Evolutionary conservation across 305 asterid species (phyloP), one percentile per base, ranked within the genome.

Genomic region (Ajuga reptans): DNA sequence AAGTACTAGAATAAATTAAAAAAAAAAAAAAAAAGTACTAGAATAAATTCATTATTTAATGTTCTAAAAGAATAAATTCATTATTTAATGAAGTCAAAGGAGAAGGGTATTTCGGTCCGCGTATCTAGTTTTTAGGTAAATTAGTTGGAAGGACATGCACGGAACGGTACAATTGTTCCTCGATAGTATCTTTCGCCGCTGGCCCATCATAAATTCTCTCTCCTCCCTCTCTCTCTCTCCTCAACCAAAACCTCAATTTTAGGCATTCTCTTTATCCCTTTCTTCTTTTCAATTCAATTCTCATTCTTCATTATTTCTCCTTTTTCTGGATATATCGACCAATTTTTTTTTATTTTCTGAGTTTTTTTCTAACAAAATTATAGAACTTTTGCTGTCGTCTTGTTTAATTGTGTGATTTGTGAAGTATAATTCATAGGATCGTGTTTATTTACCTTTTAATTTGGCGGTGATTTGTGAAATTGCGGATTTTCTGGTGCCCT

Each of bases 101-200:
- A 9, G 36, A 55, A 54, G 81, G 81, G 77, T 24, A 67, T 39
- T 37, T 62, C 39, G 42, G 81, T 62, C 42, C n/a, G 17, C 45
- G 6, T 10, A 43, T 58, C 3, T 56, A 31, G 42, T 50, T 73
- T 63, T 46, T 73, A 43, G 82, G 76, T 78, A 63, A 72, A 62
- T 68, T 68, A 57, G 79, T 73, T 78, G 65, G 57, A 37, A 58
- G 71, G 64, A 65, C 79, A 57, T 74, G 83, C 79, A 75, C 80
- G 83, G 80, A 78, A 71, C 43, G n/a, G 79, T 71, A 72, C 80
- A 47, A 66, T 71, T 78, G 71, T 71, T 65, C 45, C 61, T 73
- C 21, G 62, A 6, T 39, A 14, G 57, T 54, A 37, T 69, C 70
- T 71, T 59, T 37, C 18, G 0, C 1, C 24, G 58, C 34, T 59